Evolutionary conservation across 371 early-diverging fungal species (phyloP), one percentile per base, ranked within the genome.

Genomic region (Apophysomyces sp.): DNA sequence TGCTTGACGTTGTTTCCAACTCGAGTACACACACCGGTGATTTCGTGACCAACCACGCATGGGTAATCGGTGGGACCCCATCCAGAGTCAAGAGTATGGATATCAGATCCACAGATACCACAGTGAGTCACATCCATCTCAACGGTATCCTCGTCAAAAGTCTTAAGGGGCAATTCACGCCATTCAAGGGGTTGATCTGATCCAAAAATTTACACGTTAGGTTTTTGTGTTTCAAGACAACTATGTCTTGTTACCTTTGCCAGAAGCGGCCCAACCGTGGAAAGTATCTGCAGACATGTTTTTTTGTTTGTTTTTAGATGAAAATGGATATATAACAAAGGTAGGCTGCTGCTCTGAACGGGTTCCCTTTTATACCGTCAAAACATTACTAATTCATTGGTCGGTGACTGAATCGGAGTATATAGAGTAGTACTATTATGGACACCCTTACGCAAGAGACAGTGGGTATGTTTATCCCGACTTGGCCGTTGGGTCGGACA

Each of bases 1-100:
- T 83, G 60, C 12, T 68, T 72, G 15, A 85, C 86, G 40, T 77
- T 69, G 2, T 67, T 64, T 18, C 91, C 91, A 15, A 77, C 71
- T 32, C 70, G 73, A 12, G 82, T 78, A 13, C 74, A 68, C 12
- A 87, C 71, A 63, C 85, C 57, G 15, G 26, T 28, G 13, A 55
- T 39, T 39, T 55, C 56, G 16, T 55, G 56, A 26, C 56, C 56
- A 12, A 55, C 56, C 12, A 55, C 56, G 34, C 56, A 55, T n/a
- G 56, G 56, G 34, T 55, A 55, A 39, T 55, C 56, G 36, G 62
- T 55, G 13, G 37, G 27, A 26, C 62, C 62, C 62, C 62, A 61
- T 5, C 63, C 65, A 40, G 53, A 54, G 32, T 66, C 59, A 62
- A 86, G 70, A 34, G 86, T 87, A 73, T 86, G 88, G 49, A 86